Percentiles rank a stretch among this genome's conserved stretches.
phyloP scores from a whole-genome alignment of 1,284 basidiomycete species.

The Termitomyces sp. region DNA sequence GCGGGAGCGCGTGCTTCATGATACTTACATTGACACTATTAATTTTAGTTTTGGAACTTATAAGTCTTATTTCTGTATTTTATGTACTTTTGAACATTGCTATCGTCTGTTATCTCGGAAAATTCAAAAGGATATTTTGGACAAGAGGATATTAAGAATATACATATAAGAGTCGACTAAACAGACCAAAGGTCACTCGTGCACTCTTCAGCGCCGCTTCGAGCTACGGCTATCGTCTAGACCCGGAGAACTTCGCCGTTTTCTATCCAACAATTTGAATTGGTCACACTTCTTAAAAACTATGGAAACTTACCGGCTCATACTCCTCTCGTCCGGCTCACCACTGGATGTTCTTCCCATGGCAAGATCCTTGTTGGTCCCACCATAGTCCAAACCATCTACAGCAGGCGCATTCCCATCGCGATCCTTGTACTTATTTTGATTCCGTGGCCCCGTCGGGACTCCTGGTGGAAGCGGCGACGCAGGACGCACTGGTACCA shows the following conservation, averaged over 20 bases:
- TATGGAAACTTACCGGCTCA: constrained; percentile 38
- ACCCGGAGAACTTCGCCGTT: constrained; percentile 56
- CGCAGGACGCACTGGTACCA: constrained; percentile 63
- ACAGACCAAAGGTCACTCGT: not conserved
- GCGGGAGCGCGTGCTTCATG: constrained; percentile 21
- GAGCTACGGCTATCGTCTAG: constrained; percentile 54
- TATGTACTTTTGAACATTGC: constrained; percentile 9
- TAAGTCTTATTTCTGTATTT: constrained; percentile 12
- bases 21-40: constrained; percentile 11
- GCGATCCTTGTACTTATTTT: constrained; percentile 83
- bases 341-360: constrained; percentile 46
- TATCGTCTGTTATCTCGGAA: not conserved
- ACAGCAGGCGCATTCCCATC: constrained; percentile 74
- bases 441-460: constrained; percentile 79
- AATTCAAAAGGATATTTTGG: constrained; percentile 3
- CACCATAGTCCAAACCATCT: constrained; percentile 81
- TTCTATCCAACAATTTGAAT: constrained; percentile 33
- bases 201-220: constrained; percentile 50
- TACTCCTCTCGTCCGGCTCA: constrained; percentile 54
- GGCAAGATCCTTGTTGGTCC: constrained; percentile 37
- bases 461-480: constrained; percentile 79
- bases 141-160: constrained; percentile 5
- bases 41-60: constrained; percentile 3
- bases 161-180: constrained; percentile 7
- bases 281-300: not conserved